Percentiles rank a stretch among this genome's conserved stretches.
These are phyloP conservation scores for Citrus maxima DNA, from an alignment of 345 rosid species.

Conservation along the genomic window DNA sequence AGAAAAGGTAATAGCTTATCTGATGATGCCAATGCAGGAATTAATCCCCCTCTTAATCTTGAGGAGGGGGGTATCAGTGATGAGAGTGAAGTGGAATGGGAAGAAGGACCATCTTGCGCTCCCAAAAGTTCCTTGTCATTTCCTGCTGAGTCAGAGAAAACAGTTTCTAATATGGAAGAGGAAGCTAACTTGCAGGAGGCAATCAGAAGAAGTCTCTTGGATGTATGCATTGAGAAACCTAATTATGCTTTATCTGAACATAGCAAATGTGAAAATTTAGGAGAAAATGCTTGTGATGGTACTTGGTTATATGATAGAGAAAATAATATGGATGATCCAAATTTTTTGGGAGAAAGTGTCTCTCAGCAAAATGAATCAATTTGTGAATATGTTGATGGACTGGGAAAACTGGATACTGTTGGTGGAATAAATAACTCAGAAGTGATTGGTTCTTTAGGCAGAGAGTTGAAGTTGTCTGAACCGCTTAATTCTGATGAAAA, in stretches of 20 bases:
- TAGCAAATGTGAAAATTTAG: constrained; percentile 16
- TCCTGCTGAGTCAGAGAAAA: constrained; percentile 27
- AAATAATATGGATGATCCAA: constrained; percentile 19
- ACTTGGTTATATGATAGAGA: constrained; percentile 24
- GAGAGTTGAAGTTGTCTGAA: constrained; percentile 26
- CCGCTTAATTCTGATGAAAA: constrained; percentile 8
- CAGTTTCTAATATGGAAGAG: constrained; percentile 60
- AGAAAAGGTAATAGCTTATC: constrained; percentile 19
- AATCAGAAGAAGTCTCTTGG: constrained; percentile 78
- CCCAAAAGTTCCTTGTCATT: constrained; percentile 22
- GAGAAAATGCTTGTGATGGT: constrained; percentile 20
- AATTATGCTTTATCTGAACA: constrained; percentile 14
- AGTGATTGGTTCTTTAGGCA: constrained; percentile 22
- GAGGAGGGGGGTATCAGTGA: constrained; percentile 35
- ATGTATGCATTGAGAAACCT: constrained; percentile 29
- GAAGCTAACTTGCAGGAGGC: constrained; percentile 88
- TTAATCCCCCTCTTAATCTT: constrained; percentile 22
- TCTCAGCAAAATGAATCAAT: constrained; percentile 16
- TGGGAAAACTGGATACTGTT: constrained; percentile 16
- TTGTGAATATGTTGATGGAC: constrained; percentile 25
- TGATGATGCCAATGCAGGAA: constrained; percentile 25
- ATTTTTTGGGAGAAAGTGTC: constrained; percentile 12
- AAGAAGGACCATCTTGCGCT: constrained; percentile 43
- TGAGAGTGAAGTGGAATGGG: constrained; percentile 68
- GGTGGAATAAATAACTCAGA: constrained; percentile 26